A percentile compares a stretch with the other conserved stretches of the same genome.
phyloP scores from a whole-genome alignment of 1,139 yeast genomes.

The Suhomyces wounanorum region DNA sequence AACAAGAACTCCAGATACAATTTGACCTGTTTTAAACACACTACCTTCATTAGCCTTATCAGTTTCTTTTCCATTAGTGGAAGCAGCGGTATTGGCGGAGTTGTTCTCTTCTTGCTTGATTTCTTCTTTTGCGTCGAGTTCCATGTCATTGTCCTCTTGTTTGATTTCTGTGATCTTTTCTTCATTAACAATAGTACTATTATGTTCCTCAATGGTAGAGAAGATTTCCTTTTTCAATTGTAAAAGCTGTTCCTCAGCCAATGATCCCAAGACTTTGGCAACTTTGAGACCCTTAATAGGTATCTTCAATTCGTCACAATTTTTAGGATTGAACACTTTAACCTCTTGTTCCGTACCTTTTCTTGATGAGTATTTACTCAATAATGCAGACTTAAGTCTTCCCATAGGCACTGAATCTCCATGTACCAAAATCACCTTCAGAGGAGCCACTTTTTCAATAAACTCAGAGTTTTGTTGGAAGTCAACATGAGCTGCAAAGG shows the following conservation, averaged over 20 bases:
- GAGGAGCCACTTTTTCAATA: constrained; percentile 84
- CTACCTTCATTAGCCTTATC: constrained; percentile 8
- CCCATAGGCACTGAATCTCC: constrained; percentile 99
- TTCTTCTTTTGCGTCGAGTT: constrained; percentile 4
- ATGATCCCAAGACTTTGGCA: constrained; percentile 81
- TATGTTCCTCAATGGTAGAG: constrained; percentile 21
- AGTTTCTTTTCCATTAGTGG: too few relatives aligned
- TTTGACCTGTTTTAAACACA: constrained; percentile 36
- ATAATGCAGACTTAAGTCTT: constrained; percentile 84
- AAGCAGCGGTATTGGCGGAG: background rate
- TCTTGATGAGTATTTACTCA: constrained; percentile 79
- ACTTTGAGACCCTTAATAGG: constrained; percentile 81
- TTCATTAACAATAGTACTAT: constrained; percentile 21
- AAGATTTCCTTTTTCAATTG: constrained; percentile 35
- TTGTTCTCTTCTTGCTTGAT: constrained; percentile 4
- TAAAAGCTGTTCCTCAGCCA: constrained; percentile 58
- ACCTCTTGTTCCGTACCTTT: constrained; percentile 90
- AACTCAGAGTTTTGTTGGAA: constrained; percentile 90
- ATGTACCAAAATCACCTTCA: constrained; percentile 84
- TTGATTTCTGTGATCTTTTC: constrained; percentile 15
- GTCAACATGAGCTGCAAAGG: constrained; percentile 99
- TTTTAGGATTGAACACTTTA: constrained; percentile 89
- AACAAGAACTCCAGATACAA: constrained; percentile 84
- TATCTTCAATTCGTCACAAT: constrained; percentile 77
- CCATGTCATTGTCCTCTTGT: constrained; percentile 14